phyloP scores from a whole-genome alignment of 495 filamentous ascomycete species.

The Penicillium roqueforti region DNA sequence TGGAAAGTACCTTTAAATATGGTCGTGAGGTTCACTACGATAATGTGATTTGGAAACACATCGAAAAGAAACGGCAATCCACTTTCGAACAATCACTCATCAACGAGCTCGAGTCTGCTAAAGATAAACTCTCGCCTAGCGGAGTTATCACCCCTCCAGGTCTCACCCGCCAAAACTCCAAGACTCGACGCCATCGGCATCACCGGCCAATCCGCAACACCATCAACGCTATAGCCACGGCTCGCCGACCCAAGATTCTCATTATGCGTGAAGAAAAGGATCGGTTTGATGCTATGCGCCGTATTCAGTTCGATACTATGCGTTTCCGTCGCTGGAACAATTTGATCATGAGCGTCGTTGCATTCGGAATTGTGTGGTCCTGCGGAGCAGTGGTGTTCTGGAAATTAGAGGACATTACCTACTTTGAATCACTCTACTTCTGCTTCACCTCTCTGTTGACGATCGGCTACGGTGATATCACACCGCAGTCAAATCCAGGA shows the following conservation, averaged over 20 bases:
- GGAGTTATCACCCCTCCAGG: background rate
- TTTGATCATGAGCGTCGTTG: slow-evolving; percentile 61
- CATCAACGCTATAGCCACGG: slow-evolving; percentile 17
- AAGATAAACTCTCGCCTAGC: background rate
- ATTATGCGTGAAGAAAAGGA: slow-evolving; percentile 57
- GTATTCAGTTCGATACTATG: slow-evolving; percentile 63
- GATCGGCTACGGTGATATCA: slow-evolving; percentile 85
- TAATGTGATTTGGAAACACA: slow-evolving; percentile 62
- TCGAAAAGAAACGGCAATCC: slow-evolving; percentile 52
- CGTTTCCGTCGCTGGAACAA: slow-evolving; percentile 65
- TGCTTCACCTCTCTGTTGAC: slow-evolving; percentile 76
- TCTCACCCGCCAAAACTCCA: slow-evolving; percentile 4
- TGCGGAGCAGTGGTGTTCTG: slow-evolving; percentile 78
- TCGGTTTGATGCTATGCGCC: slow-evolving; percentile 75
- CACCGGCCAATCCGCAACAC: slow-evolving; percentile 24
- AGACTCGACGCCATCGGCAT: slow-evolving; percentile 10
- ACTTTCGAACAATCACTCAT: slow-evolving; percentile 54
- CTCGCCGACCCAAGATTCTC: slow-evolving; percentile 25
- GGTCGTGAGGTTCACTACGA: slow-evolving; percentile 58
- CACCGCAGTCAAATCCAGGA: slow-evolving; percentile 66
- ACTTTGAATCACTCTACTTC: slow-evolving; percentile 81
- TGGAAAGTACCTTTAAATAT: slow-evolving; percentile 75
- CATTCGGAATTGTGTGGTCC: slow-evolving; percentile 68
- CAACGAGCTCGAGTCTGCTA: slow-evolving; percentile 6
- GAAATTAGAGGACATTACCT: slow-evolving; percentile 51